Evolutionary conservation across 73 alveolate species (phyloP).

Genomic region (Paramecium pentaurelia): DNA sequence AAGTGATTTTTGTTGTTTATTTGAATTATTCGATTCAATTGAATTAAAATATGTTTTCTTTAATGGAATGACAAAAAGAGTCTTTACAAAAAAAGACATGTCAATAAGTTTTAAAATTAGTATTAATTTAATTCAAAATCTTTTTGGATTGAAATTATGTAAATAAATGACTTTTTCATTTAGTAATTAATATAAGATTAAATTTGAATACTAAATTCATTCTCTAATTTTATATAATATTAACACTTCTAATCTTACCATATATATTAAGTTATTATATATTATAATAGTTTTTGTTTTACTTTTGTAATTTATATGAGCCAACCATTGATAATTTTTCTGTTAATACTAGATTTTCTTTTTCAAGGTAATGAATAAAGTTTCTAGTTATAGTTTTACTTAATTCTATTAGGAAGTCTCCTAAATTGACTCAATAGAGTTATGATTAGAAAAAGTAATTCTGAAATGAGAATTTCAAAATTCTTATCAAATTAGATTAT

Average conservation of each 20-base stretch:
- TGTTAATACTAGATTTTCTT: no score
- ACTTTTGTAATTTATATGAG: no score
- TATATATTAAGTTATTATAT: not conserved
- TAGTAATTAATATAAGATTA: no score
- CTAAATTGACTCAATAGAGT: no score
- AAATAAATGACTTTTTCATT: not conserved
- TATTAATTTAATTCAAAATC: constrained; percentile 58
- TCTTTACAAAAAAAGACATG: constrained; percentile 95
- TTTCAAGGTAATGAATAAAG: no score
- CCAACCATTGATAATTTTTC: no score
- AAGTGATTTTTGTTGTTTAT: not conserved
- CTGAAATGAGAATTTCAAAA: not conserved
- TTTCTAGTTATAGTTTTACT: no score
- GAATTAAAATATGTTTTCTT: constrained; percentile 57
- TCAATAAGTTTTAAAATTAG: constrained; percentile 98
- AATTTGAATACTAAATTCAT: no score
- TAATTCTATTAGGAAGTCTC: no score
- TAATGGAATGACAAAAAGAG: constrained; percentile 94
- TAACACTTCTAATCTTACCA: not conserved
- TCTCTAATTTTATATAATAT: no score
- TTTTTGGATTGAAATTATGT: not conserved
- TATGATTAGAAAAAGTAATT: no score
- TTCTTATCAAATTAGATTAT: not conserved
- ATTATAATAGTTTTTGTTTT: not conserved
- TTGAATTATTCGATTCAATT: not conserved